These are phyloP conservation scores for Gastrolobium villosum DNA, from an alignment of 306 rosid species.

Conservation along the genomic window DNA sequence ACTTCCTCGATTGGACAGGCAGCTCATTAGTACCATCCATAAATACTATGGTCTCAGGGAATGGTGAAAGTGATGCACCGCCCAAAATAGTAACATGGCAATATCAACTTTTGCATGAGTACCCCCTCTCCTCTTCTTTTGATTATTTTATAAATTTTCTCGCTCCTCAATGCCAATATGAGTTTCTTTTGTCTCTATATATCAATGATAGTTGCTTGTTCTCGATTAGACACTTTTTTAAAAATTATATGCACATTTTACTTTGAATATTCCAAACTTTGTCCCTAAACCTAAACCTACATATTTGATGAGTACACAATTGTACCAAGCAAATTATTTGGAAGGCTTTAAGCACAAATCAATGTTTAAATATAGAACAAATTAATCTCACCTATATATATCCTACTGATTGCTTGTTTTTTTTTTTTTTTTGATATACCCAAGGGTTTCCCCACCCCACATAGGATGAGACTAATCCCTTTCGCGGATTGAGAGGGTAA, in stretches of 20 bases:
- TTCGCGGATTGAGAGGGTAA: too few species aligned
- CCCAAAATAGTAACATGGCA: constrained; percentile 72
- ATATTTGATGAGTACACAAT: constrained; percentile 7
- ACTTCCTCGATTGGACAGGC: constrained; percentile 74
- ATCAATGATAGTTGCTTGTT: constrained; percentile 3
- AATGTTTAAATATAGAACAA: constrained; percentile 24
- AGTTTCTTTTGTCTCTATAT: constrained; percentile 36
- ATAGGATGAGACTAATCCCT: too few species aligned
- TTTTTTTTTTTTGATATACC: too few species aligned
- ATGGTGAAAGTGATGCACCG: constrained; percentile 69
- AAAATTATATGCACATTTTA: constrained; percentile 7
- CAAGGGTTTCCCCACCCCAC: too few species aligned
- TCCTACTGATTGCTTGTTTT: constrained; percentile 15
- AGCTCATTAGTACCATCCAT: constrained; percentile 62
- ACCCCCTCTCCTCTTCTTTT: constrained; percentile 14
- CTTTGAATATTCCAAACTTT: constrained; percentile 33
- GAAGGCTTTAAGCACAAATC: constrained; percentile 30
- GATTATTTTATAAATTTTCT: constrained; percentile 39
- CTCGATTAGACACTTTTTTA: constrained; percentile 13
- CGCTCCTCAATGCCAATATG: constrained; percentile 45
- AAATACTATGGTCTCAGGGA: constrained; percentile 52
- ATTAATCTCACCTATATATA: constrained; percentile 2
- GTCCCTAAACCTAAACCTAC: constrained; percentile 34
- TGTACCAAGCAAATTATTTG: constrained; percentile 8
- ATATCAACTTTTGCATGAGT: constrained; percentile 64